A percentile compares a stretch with the other conserved stretches of the same genome.
phyloP scores from a whole-genome alignment of 345 rosid species.

The Pistacia vera region DNA sequence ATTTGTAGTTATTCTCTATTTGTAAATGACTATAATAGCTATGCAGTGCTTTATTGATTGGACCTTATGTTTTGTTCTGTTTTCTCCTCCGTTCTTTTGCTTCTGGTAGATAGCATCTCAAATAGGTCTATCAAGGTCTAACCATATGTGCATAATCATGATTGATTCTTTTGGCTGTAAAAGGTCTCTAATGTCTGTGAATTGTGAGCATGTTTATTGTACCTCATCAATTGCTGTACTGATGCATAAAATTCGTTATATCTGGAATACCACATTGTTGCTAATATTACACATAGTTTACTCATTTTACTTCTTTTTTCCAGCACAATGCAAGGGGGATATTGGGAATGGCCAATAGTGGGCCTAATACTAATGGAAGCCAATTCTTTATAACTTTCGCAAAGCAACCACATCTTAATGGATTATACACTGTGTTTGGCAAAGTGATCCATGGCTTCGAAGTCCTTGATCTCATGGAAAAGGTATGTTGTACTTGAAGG shows the following conservation, averaged over 20 bases:
- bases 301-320: not conserved
- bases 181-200: not conserved
- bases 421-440: constrained; percentile 90
- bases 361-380: constrained; percentile 97
- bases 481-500: constrained; percentile 46
- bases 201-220: not conserved
- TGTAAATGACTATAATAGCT: not conserved
- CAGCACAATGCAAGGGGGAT: constrained; percentile 98
- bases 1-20: not conserved
- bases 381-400: constrained; percentile 87
- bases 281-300: not conserved
- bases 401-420: constrained; percentile 98
- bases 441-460: constrained; percentile 98
- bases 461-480: constrained; percentile 98
- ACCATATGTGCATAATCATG: not conserved
- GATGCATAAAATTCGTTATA: not conserved
- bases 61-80: not conserved
- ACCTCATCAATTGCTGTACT: not conserved
- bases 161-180: not conserved
- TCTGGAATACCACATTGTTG: not conserved
- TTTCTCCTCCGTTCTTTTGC: not conserved
- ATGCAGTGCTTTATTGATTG: not conserved
- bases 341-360: constrained; percentile 94
- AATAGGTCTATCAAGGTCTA: not conserved
- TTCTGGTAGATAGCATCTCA: not conserved